Evolutionary conservation across 306 rosid genomes (phyloP), one percentile per base, ranked within the genome.

Genomic region (Hylodesmum podocarpum): DNA sequence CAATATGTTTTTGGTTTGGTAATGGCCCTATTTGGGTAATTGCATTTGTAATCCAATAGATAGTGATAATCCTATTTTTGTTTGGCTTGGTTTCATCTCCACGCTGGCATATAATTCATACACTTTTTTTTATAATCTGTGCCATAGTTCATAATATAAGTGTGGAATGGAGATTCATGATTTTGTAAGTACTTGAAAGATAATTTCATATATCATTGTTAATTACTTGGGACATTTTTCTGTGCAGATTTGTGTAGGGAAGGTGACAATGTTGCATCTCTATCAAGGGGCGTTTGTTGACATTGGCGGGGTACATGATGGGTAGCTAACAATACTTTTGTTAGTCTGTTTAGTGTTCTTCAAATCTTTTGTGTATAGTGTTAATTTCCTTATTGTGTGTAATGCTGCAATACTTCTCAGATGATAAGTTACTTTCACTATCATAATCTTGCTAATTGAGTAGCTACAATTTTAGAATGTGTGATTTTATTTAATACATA

Each of bases 221-320:
- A 39, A 62, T 36, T 37, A 58, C n/a, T 43, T 44, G 41, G 62
- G 55, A 76, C 77, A 43, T 61, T 71, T 50, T 76, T 76, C 27
- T 21, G 6, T 82, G 87, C 97, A 95, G 98, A 87, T 92, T 78
- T 95, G 98, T 83, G 69, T 68, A 66, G 97, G 98, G 77, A 86
- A 87, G 68, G 98, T 95, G 84, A 89, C 91, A 58, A 81, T 90
- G 47, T 50, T 92, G 78, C 97, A 90, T 78, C 97, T 95, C 63
- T 95, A 95, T 84, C 99, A 92, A 86, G 99, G 99, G 85, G 99
- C 96, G 34, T 95, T 95, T 87, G 90, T 95, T 78, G 97, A 95
- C 89, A 95, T 95, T 68, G 99, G 98, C 13, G 98, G 98, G 18
- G 98, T 92, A 34, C 80, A 95, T 63, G 98, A 95, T 71, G 98